Base-by-base conservation (phyloP, 139 green algal species). In the Dunaliella primolecta region DNA sequence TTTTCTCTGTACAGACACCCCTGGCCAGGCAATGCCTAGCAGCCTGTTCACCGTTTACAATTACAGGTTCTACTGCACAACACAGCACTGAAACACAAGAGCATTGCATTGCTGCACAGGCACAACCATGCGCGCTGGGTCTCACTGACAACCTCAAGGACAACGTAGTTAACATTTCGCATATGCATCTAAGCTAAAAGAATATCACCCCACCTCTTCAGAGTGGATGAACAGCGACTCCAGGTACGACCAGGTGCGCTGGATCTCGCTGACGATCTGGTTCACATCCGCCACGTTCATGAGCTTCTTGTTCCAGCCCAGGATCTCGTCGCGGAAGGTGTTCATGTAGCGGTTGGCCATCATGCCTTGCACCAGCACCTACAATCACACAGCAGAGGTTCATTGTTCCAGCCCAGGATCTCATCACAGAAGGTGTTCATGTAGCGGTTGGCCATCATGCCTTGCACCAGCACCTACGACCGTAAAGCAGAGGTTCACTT, bases 371-470 rank as follows among this genome's bases (percentile, higher is more conserved):
- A 97, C 93, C 71, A 96, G 89, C 75, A 98, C 93, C 87, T 96
- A 93, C 78, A 72, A 20, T n/a, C 56, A 7, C 74, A 80, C 74
- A 23, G 23, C 74, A 80, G 21, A 72, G 56, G 20, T n/a, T 72
- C 56, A 29, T 92, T 94, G 86, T 97, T 95, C 94, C 94, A 97
- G 77, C 90, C 89, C 38, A 95, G 83, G 83, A 98, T 95, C 29
- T 86, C 83, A 24, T 96, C 95, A 11, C 90, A 81, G 92, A 98
- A 98, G 46, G 94, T 97, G 83, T 91, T 91, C 94, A 97, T 96
- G 92, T 96, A 98, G 79, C 94, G 90, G 87, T 97, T 97, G 84
- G 94, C 94, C 90, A 97, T 95, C 94, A 98, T 97, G 87, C 95
- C 94, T 91, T 98, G 95, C 79, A 97, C 93, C 71, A 96, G 89